Percentiles rank a stretch among this genome's conserved stretches.
phyloP scores from a whole-genome alignment of 768 basidiomycete genomes.

The Boletus bicolor region DNA sequence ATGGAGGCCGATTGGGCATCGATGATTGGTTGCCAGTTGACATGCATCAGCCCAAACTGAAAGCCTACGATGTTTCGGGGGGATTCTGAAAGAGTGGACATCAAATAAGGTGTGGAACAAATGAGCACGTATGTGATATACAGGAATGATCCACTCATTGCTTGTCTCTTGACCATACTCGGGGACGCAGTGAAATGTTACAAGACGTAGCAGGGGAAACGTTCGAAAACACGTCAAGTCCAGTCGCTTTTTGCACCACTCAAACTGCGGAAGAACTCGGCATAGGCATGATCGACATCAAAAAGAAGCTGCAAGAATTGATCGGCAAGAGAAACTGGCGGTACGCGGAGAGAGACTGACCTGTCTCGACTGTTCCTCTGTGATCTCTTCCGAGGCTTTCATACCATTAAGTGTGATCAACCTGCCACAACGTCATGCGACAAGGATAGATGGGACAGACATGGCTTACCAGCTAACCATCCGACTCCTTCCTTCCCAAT shows the following conservation, averaged over 20 bases:
- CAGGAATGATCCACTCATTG: neutral
- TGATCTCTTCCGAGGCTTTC: slow-evolving; percentile 95
- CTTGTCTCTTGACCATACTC: neutral
- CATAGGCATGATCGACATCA: slow-evolving; percentile 95
- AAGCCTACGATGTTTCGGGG: neutral
- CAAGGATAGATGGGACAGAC: neutral
- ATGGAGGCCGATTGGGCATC: neutral
- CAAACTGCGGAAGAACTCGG: slow-evolving; percentile 84
- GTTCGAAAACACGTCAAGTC: slow-evolving; percentile 8
- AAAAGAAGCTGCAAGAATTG: slow-evolving; percentile 67
- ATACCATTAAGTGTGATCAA: slow-evolving; percentile 94
- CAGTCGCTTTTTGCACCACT: slow-evolving; percentile 38
- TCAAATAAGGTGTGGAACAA: neutral
- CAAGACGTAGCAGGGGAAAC: neutral
- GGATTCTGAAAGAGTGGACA: neutral
- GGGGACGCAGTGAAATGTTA: neutral
- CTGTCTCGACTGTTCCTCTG: slow-evolving; percentile 93
- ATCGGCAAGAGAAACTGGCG: neutral
- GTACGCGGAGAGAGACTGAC: slow-evolving; percentile 35
- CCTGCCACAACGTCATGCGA: slow-evolving; percentile 41
- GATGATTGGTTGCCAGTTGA: neutral
- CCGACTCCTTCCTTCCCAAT: slow-evolving; percentile 90
- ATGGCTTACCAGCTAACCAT: slow-evolving; percentile 84
- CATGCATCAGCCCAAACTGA: neutral
- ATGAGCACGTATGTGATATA: neutral